Percentiles rank a stretch among this genome's conserved stretches.
These are phyloP conservation scores for Candida palmyrensis DNA, from an alignment of 805 yeast species.

Conservation along the genomic window DNA sequence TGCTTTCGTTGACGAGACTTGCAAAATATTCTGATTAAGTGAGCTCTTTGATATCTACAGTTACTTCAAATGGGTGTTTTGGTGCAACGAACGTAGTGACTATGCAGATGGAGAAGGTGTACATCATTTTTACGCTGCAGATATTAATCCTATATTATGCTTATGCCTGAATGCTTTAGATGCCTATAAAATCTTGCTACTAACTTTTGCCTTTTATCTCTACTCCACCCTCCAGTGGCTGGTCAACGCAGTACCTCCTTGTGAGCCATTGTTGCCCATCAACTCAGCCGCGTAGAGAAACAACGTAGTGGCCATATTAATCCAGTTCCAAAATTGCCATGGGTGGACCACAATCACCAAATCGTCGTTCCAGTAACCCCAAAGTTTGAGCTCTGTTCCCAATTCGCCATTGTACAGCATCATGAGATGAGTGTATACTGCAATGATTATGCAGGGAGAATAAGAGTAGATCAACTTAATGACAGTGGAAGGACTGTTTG, in stretches of 20 bases:
- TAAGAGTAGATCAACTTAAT: conserved; percentile 72
- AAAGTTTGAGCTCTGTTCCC: conserved; percentile 54
- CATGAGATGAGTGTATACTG: conserved; percentile 91
- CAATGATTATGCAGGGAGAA: conserved; percentile 90
- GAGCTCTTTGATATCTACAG: too few species aligned
- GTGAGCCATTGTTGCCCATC: conserved; percentile 31
- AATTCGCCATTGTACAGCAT: conserved; percentile 80
- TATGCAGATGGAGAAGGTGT: too few species aligned
- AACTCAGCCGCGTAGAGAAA: conserved; percentile 79
- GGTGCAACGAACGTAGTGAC: too few species aligned
- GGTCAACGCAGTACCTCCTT: conserved; percentile 32
- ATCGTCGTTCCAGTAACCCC: conserved; percentile 47
- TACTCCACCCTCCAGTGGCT: conserved; percentile 41
- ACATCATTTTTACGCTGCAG: too few species aligned
- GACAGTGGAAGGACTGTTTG: conserved; percentile 23
- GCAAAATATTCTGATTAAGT: conserved; percentile 44
- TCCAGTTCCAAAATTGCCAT: conserved; percentile 98
- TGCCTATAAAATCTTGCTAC: too few species aligned
- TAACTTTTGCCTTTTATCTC: conserved; percentile 2
- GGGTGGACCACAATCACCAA: conserved; percentile 46
- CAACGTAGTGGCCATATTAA: conserved; percentile 77
- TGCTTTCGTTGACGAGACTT: conserved; percentile 61
- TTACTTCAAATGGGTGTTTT: too few species aligned
- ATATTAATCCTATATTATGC: too few species aligned
- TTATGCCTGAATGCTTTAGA: too few species aligned